Evolutionary conservation across 257 asterid species (phyloP).

Genomic region (Solanum piurae): DNA sequence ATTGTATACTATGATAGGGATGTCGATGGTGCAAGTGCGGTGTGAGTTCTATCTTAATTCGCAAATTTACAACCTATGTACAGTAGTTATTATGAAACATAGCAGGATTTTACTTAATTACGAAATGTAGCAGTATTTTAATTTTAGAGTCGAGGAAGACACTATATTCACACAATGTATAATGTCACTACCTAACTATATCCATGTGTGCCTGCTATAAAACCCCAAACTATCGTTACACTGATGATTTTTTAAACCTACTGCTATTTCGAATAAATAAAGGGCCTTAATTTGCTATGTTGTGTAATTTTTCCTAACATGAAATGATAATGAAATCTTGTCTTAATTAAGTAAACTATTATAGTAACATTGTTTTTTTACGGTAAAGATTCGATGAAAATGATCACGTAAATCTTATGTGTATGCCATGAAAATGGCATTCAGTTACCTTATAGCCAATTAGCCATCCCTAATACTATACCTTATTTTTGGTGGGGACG

Average conservation of each 20-base stretch:
- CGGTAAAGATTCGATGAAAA: neutral
- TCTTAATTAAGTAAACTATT: neutral
- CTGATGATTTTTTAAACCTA: neutral
- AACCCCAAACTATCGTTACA: neutral
- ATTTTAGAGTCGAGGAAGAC: neutral
- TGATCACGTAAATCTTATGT: neutral
- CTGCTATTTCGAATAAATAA: neutral
- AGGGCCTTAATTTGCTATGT: neutral
- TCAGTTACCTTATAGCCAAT: neutral
- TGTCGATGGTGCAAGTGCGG: neutral
- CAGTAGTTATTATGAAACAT: neutral
- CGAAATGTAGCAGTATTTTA: neutral
- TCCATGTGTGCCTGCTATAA: no score
- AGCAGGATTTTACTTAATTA: neutral
- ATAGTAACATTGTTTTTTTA: neutral
- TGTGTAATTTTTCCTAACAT: neutral
- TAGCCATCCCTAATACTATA: neutral
- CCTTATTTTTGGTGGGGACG: neutral
- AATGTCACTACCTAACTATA: no score
- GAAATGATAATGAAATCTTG: neutral
- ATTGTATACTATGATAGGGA: neutral
- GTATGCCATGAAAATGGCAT: neutral
- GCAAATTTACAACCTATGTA: neutral
- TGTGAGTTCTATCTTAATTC: neutral
- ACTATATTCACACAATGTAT: neutral